Base-by-base conservation (phyloP, 108 stramenopile species). In the Stephanodiscus triporus region DNA sequence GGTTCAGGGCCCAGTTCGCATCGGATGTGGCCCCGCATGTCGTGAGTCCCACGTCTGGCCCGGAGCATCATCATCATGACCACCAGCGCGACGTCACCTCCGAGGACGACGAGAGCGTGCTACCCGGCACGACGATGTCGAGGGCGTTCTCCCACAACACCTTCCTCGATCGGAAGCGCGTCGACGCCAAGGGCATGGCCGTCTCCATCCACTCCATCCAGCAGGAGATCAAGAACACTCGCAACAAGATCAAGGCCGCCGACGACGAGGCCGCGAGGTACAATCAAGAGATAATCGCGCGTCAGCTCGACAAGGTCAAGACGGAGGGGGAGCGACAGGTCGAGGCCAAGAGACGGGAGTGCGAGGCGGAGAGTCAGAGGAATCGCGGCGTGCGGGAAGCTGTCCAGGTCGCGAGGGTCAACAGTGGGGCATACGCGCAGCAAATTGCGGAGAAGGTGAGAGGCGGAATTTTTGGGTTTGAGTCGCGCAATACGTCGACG, bases 331-430 rank as follows among this genome's bases (percentile, higher is more conserved):
- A 70, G 55, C 48, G 53, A 24, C 56, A 64, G 16, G 59, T 78
- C 27, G 81, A 84, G 43, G 65, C 49, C 61, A 70, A 47, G 30
- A 36, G 56, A 32, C 34, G 77, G n/a, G 83, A 84, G 67, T 78
- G 29, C 19, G 81, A 85, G 62, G 73, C 42, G 55, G 78, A 82
- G 58, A 47, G 38, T 29, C 81, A 72, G 51, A 57, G 63, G 57
- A 68, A 73, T 66, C 55, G 63, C 36, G 72, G 81, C 19, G 68
- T 77, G 36, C 78, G 75, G 61, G 84, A 85, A 53, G 84, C 77
- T 17, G 49, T 82, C 30, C 68, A 59, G 20, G 66, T 45, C 14
- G 54, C 71, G 19, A 60, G 81, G 47, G 73, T 68, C 38, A 82
- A 75, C 23, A 70, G 81, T 32, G 81, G 77, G 36, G 58, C 22